phyloP scores from a whole-genome alignment of 31 red algal species.

The Odonthalia washingtoniensis region DNA sequence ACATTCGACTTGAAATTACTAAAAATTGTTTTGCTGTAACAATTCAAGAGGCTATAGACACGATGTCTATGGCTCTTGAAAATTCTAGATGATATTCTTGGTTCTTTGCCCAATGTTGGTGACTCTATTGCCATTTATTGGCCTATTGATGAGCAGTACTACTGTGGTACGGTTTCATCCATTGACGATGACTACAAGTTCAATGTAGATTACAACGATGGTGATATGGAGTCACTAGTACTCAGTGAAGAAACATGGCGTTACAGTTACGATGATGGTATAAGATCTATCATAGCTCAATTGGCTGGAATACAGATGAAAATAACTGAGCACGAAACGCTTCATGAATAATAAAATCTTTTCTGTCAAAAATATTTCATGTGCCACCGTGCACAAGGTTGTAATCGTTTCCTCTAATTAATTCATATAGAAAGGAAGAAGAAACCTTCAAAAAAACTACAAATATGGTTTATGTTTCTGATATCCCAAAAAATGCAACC shows the following conservation, averaged over 20 bases:
- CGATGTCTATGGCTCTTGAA: too few relatives aligned
- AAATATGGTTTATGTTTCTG: background rate
- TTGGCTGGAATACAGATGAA: too few relatives aligned
- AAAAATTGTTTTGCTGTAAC: too few relatives aligned
- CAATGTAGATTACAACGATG: conserved; percentile 10
- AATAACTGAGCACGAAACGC: background rate
- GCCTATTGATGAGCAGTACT: conserved; percentile 11
- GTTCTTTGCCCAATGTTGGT: background rate
- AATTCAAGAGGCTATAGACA: too few relatives aligned
- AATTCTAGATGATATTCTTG: background rate
- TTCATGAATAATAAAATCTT: background rate
- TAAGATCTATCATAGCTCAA: too few relatives aligned
- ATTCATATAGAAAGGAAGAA: conserved; percentile 3
- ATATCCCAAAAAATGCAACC: conserved; percentile 22
- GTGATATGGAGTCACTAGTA: conserved; percentile 6
- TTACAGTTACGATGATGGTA: too few relatives aligned
- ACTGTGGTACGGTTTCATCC: background rate
- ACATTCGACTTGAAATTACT: too few relatives aligned
- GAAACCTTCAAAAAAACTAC: background rate
- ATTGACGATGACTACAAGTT: background rate
- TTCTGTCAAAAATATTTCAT: conserved; percentile 14
- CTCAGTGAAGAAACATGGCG: conserved; percentile 19
- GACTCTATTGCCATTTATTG: conserved; percentile 25
- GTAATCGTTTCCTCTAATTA: background rate
- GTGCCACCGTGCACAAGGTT: background rate